phyloP scores from a whole-genome alignment of 2,329 filamentous ascomycete genomes.

The Alternaria angustiovoidea region DNA sequence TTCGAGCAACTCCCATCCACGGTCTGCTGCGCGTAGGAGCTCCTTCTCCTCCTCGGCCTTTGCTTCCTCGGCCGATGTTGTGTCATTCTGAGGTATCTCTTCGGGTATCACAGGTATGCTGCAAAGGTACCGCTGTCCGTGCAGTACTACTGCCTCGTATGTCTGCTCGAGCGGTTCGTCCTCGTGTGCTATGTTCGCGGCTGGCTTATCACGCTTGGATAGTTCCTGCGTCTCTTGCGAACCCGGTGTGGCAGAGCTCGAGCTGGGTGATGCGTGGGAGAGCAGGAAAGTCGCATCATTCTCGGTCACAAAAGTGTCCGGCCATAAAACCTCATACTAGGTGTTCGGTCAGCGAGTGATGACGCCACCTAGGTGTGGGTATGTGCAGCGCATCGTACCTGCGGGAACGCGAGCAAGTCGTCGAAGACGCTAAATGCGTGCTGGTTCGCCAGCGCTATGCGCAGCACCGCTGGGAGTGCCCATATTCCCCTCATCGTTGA shows the following conservation, averaged over 20 bases:
- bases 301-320: slow-evolving; percentile 75
- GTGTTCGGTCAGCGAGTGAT: slow-evolving; percentile 18
- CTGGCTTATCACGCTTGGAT: slow-evolving; percentile 39
- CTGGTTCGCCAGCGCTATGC: slow-evolving; percentile 61
- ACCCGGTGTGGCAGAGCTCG: slow-evolving; percentile 36
- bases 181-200: slow-evolving; percentile 19
- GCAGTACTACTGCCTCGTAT: slow-evolving; percentile 79
- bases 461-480: slow-evolving; percentile 58
- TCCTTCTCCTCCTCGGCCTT: slow-evolving; percentile 82
- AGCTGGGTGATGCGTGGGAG: slow-evolving; percentile 36
- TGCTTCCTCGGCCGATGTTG: slow-evolving; percentile 71
- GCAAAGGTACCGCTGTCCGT: slow-evolving; percentile 80
- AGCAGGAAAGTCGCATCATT: slow-evolving; percentile 72
- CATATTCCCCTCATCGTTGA: slow-evolving; percentile 55
- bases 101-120: slow-evolving; percentile 76
- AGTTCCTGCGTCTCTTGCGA: slow-evolving; percentile 49
- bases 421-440: slow-evolving; percentile 84
- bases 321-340: slow-evolving; percentile 83
- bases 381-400: slow-evolving; percentile 63
- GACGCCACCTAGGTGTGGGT: neutral
- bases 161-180: slow-evolving; percentile 45
- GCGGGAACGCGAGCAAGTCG: slow-evolving; percentile 85
- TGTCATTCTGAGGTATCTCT: slow-evolving; percentile 62
- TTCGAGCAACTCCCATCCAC: slow-evolving; percentile 80
- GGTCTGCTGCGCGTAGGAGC: slow-evolving; percentile 75